Evolutionary conservation across 768 basidiomycete genomes (phyloP).

Genomic region (Aureoboletus auriporus): DNA sequence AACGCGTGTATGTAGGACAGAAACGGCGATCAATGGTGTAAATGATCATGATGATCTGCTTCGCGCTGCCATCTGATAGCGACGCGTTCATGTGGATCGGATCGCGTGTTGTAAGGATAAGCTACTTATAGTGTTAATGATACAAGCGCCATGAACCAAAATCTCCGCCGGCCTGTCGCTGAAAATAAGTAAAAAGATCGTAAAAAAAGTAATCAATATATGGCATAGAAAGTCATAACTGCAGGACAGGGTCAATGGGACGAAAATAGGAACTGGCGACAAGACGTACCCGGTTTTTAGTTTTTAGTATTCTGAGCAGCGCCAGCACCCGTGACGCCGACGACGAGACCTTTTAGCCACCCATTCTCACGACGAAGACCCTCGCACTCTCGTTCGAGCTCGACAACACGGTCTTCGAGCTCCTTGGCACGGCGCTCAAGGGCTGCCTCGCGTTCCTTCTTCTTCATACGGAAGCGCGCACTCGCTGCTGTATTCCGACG

Average conservation of each 20-base stretch:
- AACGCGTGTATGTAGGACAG: neutral
- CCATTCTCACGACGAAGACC: conserved; percentile 84
- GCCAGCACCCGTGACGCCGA: conserved; percentile 77
- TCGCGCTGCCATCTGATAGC: no score
- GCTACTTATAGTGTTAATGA: conserved; percentile 14
- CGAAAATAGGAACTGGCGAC: neutral
- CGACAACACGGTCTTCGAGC: conserved; percentile 70
- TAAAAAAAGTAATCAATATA: no score
- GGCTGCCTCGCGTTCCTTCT: conserved; percentile 92
- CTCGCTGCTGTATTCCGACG: conserved; percentile 90
- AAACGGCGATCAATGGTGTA: no score
- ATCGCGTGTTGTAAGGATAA: neutral
- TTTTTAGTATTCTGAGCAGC: conserved; percentile 30
- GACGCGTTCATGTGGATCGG: neutral
- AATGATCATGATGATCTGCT: no score
- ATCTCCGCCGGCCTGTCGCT: neutral
- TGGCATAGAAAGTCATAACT: no score
- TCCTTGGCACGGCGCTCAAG: conserved; percentile 84
- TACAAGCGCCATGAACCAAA: conserved; percentile 14
- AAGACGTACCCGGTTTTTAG: conserved; percentile 1
- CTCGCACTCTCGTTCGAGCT: conserved; percentile 91
- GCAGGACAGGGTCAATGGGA: neutral
- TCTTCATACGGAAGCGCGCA: conserved; percentile 91
- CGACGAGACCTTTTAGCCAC: conserved; percentile 88
- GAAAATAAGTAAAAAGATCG: no score